Conservation (phyloP, 1,139 yeast genomes). For the Sugiyamaella xylanicola region DNA sequence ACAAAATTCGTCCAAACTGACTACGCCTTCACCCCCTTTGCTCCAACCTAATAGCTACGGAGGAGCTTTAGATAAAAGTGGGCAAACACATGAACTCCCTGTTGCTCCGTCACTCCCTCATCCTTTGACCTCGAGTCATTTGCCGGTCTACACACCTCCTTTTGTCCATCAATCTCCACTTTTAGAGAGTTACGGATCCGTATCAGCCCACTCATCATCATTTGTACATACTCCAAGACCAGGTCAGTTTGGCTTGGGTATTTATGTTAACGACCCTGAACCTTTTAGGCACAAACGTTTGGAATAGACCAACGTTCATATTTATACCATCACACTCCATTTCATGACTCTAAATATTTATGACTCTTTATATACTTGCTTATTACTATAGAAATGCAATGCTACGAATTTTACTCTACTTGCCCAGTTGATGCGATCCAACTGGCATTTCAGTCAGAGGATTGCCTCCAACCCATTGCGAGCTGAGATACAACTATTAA, state of each 20-base stretch:
- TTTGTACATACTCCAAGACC: conserved; percentile 11
- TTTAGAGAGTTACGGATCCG: not conserved
- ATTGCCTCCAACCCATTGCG: no score
- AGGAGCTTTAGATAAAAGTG: not conserved
- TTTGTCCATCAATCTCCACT: not conserved
- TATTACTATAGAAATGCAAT: conserved; percentile 10
- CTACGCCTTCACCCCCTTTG: not conserved
- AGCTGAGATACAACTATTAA: not conserved
- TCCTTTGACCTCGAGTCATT: not conserved
- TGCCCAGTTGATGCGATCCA: not conserved
- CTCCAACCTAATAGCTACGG: not conserved
- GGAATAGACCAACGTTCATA: not conserved
- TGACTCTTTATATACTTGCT: conserved; percentile 9
- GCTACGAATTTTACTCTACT: not conserved
- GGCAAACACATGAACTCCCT: not conserved
- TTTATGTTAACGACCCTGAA: conserved; percentile 12
- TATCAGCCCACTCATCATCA: not conserved
- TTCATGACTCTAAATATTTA: conserved; percentile 6
- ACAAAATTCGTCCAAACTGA: not conserved
- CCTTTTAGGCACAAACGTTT: not conserved
- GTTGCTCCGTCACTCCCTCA: not conserved
- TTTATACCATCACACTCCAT: not conserved
- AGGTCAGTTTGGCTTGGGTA: conserved; percentile 15
- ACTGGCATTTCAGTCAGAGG: no score
- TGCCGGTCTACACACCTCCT: not conserved